Percentiles rank a stretch among this genome's conserved stretches.
These are phyloP conservation scores for Beverwykella pulmonaria DNA, from an alignment of 495 filamentous ascomycete species.

Conservation along the genomic window DNA sequence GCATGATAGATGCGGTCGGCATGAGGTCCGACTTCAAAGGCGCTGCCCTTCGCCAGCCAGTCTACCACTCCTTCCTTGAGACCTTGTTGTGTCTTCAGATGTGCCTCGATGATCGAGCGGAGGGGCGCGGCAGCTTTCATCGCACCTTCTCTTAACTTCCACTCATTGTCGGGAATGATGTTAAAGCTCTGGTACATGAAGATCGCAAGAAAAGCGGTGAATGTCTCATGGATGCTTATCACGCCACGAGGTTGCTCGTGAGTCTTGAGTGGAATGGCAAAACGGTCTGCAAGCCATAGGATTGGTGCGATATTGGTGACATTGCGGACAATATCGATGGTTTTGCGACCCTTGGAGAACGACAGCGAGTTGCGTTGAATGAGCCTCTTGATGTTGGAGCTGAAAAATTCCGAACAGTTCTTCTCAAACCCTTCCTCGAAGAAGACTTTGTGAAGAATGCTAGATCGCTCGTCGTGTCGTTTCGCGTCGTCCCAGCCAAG, in stretches of 20 bases:
- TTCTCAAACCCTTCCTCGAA: slow-evolving; percentile 49
- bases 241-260: slow-evolving; percentile 32
- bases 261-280: slow-evolving; percentile 42
- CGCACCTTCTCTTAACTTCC: slow-evolving; percentile 41
- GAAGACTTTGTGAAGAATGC: slow-evolving; percentile 47
- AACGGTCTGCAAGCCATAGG: slow-evolving; percentile 40
- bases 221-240: slow-evolving; percentile 31
- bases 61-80: slow-evolving; percentile 34
- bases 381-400: slow-evolving; percentile 41
- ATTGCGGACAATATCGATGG: slow-evolving; percentile 51
- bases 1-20: slow-evolving; percentile 46
- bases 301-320: slow-evolving; percentile 45
- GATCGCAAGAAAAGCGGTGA: slow-evolving; percentile 34
- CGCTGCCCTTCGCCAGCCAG: slow-evolving; percentile 39
- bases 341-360: slow-evolving; percentile 39
- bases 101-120: slow-evolving; percentile 44
- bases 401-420: slow-evolving; percentile 45
- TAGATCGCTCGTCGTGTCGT: slow-evolving; percentile 43
- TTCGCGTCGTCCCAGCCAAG: slow-evolving; percentile 49
- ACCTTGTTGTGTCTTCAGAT: slow-evolving; percentile 47
- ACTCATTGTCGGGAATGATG: slow-evolving; percentile 40
- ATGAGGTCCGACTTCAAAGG: slow-evolving; percentile 47
- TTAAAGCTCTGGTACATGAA: slow-evolving; percentile 44
- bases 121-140: slow-evolving; percentile 35
- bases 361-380: slow-evolving; percentile 46